These are phyloP conservation scores for Orbilia oligospora DNA, from an alignment of 2,329 filamentous ascomycete genomes.

Conservation along the genomic window DNA sequence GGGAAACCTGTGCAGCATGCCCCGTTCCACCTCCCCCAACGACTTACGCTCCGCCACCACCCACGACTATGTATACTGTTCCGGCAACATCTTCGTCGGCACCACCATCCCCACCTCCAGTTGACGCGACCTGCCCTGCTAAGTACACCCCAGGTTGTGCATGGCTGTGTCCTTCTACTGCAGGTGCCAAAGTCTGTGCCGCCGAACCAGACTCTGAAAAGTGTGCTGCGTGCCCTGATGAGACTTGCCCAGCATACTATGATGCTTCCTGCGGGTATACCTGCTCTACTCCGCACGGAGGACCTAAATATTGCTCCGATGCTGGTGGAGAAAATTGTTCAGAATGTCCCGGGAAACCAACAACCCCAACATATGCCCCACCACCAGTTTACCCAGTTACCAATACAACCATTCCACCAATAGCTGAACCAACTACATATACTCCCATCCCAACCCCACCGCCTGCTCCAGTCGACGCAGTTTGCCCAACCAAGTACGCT, in stretches of 20 bases:
- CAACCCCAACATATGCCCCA: background rate
- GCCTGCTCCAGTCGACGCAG: background rate
- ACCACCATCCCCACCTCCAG: background rate
- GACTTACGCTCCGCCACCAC: slow-evolving; percentile 2
- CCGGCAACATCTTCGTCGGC: slow-evolving; percentile 1
- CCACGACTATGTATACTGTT: background rate
- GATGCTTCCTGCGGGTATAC: slow-evolving; percentile 6
- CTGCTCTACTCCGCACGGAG: slow-evolving; percentile 5
- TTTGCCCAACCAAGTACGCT: slow-evolving; percentile 8
- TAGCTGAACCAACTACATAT: background rate
- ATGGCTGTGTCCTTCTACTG: slow-evolving; percentile 14
- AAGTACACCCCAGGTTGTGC: slow-evolving; percentile 19
- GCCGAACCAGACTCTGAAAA: slow-evolving; percentile 2
- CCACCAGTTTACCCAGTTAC: background rate
- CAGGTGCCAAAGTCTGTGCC: slow-evolving; percentile 13
- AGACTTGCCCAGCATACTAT: slow-evolving; percentile 1
- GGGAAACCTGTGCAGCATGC: background rate
- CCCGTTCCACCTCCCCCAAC: slow-evolving; percentile 1
- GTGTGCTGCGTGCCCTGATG: slow-evolving; percentile 16
- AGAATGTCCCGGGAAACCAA: slow-evolving; percentile 6
- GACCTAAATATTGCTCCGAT: slow-evolving; percentile 20
- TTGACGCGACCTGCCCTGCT: slow-evolving; percentile 1
- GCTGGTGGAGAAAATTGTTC: slow-evolving; percentile 7
- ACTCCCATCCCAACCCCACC: background rate
- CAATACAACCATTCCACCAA: slow-evolving; percentile 5